phyloP scores from a whole-genome alignment of 2,329 filamentous ascomycete genomes.

The Pezicula rhizophila region DNA sequence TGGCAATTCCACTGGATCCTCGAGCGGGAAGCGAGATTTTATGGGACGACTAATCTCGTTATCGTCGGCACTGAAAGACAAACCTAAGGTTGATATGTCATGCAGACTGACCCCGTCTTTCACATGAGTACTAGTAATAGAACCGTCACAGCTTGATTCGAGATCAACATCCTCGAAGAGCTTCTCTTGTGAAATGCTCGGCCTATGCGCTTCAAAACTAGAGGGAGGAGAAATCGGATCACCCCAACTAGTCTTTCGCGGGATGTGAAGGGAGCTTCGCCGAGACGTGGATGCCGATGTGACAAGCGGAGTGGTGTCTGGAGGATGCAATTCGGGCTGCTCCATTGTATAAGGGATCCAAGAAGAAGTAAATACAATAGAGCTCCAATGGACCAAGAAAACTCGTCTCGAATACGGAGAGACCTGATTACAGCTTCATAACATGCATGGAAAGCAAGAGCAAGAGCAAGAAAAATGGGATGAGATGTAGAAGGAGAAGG shows the following conservation, averaged over 20 bases:
- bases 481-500: slow-evolving; percentile 10
- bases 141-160: slow-evolving; percentile 15
- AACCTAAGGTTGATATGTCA: slow-evolving; percentile 35
- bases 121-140: slow-evolving; percentile 18
- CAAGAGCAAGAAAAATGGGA: slow-evolving; percentile 21
- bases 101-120: slow-evolving; percentile 34
- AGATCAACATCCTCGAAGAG: slow-evolving; percentile 30
- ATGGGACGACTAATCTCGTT: slow-evolving; percentile 4
- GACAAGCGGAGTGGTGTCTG: slow-evolving; percentile 6
- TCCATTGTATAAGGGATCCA: slow-evolving; percentile 23
- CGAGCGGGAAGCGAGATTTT: slow-evolving; percentile 21
- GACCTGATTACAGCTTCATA: slow-evolving; percentile 19
- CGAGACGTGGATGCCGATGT: slow-evolving; percentile 23
- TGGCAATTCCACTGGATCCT: slow-evolving; percentile 12
- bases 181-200: slow-evolving; percentile 17
- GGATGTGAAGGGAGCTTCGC: slow-evolving; percentile 32
- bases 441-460: slow-evolving; percentile 10
- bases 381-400: slow-evolving; percentile 26
- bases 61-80: slow-evolving; percentile 30
- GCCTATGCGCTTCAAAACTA: slow-evolving; percentile 14
- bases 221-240: slow-evolving; percentile 26
- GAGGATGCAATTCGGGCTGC: slow-evolving; percentile 9
- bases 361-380: slow-evolving; percentile 27
- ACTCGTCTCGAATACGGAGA: slow-evolving; percentile 14
- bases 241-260: slow-evolving; percentile 33